A percentile compares a stretch with the other conserved stretches of the same genome.
These are phyloP conservation scores for Phytophthora fragariae DNA, from an alignment of 352 stramenopile genomes.

Conservation along the genomic window DNA sequence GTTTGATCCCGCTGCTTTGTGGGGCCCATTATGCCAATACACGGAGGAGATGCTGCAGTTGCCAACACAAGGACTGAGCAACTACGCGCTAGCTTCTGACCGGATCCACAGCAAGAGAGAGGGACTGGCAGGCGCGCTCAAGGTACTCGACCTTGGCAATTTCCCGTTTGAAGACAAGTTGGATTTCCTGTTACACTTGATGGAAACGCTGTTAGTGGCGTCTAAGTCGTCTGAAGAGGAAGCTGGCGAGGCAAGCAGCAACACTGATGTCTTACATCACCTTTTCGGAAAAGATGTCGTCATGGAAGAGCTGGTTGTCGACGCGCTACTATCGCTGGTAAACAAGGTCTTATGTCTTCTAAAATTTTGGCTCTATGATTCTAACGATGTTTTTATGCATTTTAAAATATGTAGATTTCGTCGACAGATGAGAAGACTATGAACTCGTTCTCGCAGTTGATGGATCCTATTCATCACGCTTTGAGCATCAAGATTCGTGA, in stretches of 20 bases:
- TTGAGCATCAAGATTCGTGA: conserved; percentile 74
- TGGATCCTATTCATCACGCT: conserved; percentile 70
- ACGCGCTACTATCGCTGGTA: conserved; percentile 71
- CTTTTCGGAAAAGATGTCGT: conserved; percentile 72
- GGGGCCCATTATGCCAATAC: conserved; percentile 75
- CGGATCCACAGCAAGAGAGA: conserved; percentile 56
- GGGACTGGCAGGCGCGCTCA: conserved; percentile 66
- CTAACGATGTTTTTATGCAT: not conserved
- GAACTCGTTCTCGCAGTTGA: conserved; percentile 59
- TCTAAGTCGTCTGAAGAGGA: conserved; percentile 34
- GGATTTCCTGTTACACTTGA: conserved; percentile 64
- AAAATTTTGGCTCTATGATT: not conserved
- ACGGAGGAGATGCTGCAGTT: conserved; percentile 51
- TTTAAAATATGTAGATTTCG: conserved; percentile 43
- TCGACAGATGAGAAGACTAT: conserved; percentile 65
- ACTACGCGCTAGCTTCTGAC: conserved; percentile 30
- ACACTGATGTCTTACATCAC: conserved; percentile 59
- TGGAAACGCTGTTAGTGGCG: conserved; percentile 57
- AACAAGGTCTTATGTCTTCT: not conserved
- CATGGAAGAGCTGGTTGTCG: conserved; percentile 76
- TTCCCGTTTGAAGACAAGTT: conserved; percentile 81
- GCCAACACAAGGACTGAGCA: conserved; percentile 18
- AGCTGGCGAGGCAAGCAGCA: conserved; percentile 3
- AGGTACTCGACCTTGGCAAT: conserved; percentile 61
- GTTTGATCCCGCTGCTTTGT: conserved; percentile 73